A percentile compares a stretch with the other conserved stretches of the same genome.
Evolutionary conservation across 2,329 filamentous ascomycete species (phyloP).

Genomic region (Clarireedia monteithiana): DNA sequence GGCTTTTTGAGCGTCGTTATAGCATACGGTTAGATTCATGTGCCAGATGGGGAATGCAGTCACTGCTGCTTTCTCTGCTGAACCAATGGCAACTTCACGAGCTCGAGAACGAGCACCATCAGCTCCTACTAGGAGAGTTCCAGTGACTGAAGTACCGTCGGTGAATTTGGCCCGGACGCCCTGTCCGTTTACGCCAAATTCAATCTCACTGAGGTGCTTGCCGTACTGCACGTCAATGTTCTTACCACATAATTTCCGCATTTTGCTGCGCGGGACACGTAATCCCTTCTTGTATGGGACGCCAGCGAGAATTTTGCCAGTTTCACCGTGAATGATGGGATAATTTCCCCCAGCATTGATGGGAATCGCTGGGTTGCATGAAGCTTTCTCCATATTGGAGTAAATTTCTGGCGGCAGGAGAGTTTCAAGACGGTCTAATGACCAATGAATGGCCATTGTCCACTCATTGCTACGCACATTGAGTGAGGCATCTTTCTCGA

Average conservation of each 20-base stretch:
- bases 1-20: not conserved
- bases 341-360: conserved; percentile 18
- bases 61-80: not conserved
- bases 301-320: conserved; percentile 22
- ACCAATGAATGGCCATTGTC: conserved; percentile 31
- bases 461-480: conserved; percentile 27
- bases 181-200: not conserved
- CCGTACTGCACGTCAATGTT: not conserved
- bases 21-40: not conserved
- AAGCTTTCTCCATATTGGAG: conserved; percentile 20
- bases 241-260: not conserved
- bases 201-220: not conserved
- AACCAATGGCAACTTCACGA: not conserved
- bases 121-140: not conserved
- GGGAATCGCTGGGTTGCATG: conserved; percentile 19
- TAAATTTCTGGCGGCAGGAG: conserved; percentile 23
- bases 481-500: conserved; percentile 26
- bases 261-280: not conserved
- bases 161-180: conserved; percentile 34
- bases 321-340: conserved; percentile 18
- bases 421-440: conserved; percentile 24
- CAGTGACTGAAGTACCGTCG: conserved; percentile 32
- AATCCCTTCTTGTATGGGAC: conserved; percentile 11
- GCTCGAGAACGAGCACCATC: not conserved
- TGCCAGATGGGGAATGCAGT: not conserved